Evolutionary conservation across 164 flowering plant species (phyloP), one percentile per base, ranked within the genome.

Genomic region (Hamamelis virginiana): DNA sequence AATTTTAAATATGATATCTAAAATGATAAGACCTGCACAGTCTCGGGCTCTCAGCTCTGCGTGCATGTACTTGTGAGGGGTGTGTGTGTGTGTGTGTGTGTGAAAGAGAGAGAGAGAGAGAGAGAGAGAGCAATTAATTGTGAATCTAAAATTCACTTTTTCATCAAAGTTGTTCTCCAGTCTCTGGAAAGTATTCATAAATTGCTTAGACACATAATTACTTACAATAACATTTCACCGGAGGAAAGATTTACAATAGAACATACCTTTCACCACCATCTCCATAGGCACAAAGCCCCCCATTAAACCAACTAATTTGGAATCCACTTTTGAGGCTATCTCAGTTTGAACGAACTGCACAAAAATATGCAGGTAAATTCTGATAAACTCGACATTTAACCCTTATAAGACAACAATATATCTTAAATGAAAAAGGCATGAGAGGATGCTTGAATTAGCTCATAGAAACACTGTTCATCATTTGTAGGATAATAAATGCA

Each of bases 231-330:
- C 59, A 23, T 41, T 59, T 59, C 41, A 21, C 10, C 21, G 12
- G 10, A 19, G 11, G 41, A 18, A 44, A 13, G 43, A 51, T 48
- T 22, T 1, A 13, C 5, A 26, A 52, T 8, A 51, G 61, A 45
- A 43, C 74, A 64, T 85, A 94, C 98, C 98, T 81, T 90, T 82
- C 46, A 94, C 78, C 58, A 90, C 87, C 89, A 80, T 83, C 64
- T 91, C 87, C 93, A 94, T 91, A 10, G 96, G 83, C 56, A 94
- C 22, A 82, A 73, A 91, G 62, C 98, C 98, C 0, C 97, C 98
- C 43, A 70, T 13, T n/a, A 70, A 1, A 22, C 73, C 80, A 62
- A 90, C 63, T 64, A 87, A 73, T 69, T 68, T 80, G n/a, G 82
- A 27, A 64, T 72, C 87, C 67, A 85, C 67, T 67, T 65, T 72